phyloP scores from a whole-genome alignment of 768 basidiomycete species.

The Phaffia australis region DNA sequence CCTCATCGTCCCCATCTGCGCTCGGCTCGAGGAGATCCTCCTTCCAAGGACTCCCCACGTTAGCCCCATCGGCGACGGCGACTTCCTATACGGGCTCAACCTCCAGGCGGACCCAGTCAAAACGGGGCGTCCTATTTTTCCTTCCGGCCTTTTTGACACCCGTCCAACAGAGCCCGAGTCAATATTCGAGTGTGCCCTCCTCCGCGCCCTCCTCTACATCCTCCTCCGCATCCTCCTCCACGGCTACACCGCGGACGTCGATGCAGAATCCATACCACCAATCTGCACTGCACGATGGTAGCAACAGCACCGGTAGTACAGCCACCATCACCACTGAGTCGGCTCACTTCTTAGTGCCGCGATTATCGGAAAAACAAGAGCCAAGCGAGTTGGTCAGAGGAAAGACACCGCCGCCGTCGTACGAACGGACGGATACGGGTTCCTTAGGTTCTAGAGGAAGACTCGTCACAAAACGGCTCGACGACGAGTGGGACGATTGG shows the following conservation, averaged over 20 bases:
- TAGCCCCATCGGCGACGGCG: background rate
- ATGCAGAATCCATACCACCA: no score
- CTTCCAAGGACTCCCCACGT: constrained; percentile 30
- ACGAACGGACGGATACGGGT: background rate
- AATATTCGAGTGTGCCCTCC: background rate
- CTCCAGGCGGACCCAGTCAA: background rate
- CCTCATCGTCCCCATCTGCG: background rate
- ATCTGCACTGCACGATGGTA: no score
- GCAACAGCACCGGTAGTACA: no score
- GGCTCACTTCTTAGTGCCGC: background rate
- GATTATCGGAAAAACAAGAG: background rate
- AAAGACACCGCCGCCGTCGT: constrained; percentile 12
- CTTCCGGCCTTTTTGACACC: constrained; percentile 67
- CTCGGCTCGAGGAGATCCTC: constrained; percentile 20
- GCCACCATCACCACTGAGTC: background rate
- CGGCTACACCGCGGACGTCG: no score
- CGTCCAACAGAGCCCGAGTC: background rate
- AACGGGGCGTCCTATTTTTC: constrained; percentile 56
- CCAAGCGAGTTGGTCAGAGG: background rate
- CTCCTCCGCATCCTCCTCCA: no score
- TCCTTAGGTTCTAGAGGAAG: background rate
- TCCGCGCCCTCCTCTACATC: no score
- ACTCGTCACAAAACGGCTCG: background rate
- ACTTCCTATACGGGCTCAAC: background rate
- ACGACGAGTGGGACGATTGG: constrained; percentile 18